Conservation (phyloP, 2,329 filamentous ascomycete genomes). For the Cordyceps fumosorosea region DNA sequence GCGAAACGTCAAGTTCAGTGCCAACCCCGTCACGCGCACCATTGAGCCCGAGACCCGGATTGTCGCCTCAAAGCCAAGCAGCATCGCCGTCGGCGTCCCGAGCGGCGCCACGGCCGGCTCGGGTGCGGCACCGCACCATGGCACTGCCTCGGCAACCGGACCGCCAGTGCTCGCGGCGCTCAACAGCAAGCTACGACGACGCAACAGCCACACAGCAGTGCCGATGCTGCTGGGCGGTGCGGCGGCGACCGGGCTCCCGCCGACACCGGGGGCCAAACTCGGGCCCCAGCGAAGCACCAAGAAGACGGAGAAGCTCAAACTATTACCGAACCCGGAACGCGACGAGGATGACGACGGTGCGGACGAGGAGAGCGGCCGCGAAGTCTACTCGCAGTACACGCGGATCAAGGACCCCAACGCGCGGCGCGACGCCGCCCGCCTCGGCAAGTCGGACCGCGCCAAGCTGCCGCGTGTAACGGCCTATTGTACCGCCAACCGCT, state of each 20-base stretch:
- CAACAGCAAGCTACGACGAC: constrained; percentile 79
- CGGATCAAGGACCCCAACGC: constrained; percentile 96
- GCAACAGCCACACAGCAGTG: constrained; percentile 68
- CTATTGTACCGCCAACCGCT: constrained; percentile 90
- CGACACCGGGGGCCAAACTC: constrained; percentile 56
- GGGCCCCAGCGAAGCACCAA: constrained; percentile 93
- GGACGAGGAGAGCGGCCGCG: constrained; percentile 87
- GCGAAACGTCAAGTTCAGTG: constrained; percentile 72
- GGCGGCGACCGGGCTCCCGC: too few species aligned
- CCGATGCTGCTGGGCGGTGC: constrained; percentile 27
- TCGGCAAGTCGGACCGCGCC: constrained; percentile 89
- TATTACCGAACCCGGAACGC: constrained; percentile 85
- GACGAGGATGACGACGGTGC: constrained; percentile 68
- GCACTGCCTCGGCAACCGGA: constrained; percentile 15
- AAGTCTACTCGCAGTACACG: constrained; percentile 97
- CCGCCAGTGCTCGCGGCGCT: constrained; percentile 61
- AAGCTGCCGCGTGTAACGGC: constrained; percentile 86
- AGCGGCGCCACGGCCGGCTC: constrained; percentile 24
- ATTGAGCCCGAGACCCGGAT: constrained; percentile 42
- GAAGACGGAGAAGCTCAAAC: constrained; percentile 92
- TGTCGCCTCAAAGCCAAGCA: constrained; percentile 18
- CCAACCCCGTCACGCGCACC: constrained; percentile 57
- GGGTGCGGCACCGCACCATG: constrained; percentile 25
- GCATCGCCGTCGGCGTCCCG: constrained; percentile 17
- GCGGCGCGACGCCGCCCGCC: constrained; percentile 78